phyloP scores from a whole-genome alignment of 164 flowering plant species.

The Berberis thunbergii region DNA sequence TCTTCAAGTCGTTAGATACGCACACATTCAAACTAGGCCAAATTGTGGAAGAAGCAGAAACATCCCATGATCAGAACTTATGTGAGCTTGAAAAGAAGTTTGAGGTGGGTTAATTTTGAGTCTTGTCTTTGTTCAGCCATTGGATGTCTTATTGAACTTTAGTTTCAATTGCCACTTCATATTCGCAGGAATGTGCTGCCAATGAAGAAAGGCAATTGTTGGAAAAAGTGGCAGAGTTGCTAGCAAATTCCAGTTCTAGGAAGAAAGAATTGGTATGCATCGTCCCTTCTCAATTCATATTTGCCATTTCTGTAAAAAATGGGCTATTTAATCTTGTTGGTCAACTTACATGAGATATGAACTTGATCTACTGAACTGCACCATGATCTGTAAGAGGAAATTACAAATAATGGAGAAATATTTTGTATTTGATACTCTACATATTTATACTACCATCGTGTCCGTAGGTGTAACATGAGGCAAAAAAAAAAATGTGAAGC shows the following conservation, averaged over 20 bases:
- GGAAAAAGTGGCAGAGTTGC: slow-evolving; percentile 82
- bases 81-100: slow-evolving; percentile 82
- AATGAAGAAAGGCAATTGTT: slow-evolving; percentile 79
- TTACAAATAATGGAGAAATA: too few relatives aligned
- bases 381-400: too few relatives aligned
- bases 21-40: slow-evolving; percentile 66
- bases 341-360: not conserved
- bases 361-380: too few relatives aligned
- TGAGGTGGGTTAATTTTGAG: slow-evolving; percentile 43
- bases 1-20: slow-evolving; percentile 35
- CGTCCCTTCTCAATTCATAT: not conserved
- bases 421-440: too few relatives aligned
- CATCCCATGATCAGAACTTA: slow-evolving; percentile 50
- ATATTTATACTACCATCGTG: too few relatives aligned
- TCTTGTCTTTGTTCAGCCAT: not conserved
- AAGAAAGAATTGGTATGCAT: slow-evolving; percentile 76
- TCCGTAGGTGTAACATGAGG: too few relatives aligned
- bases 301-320: too few relatives aligned
- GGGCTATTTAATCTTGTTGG: not conserved
- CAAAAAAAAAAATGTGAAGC: too few relatives aligned
- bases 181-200: slow-evolving; percentile 80
- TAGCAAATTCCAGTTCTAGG: slow-evolving; percentile 51
- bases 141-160: not conserved
- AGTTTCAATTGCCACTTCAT: not conserved
- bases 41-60: slow-evolving; percentile 75